Base-by-base conservation (phyloP, 768 basidiomycete species). In the Boletus eberwhitei region DNA sequence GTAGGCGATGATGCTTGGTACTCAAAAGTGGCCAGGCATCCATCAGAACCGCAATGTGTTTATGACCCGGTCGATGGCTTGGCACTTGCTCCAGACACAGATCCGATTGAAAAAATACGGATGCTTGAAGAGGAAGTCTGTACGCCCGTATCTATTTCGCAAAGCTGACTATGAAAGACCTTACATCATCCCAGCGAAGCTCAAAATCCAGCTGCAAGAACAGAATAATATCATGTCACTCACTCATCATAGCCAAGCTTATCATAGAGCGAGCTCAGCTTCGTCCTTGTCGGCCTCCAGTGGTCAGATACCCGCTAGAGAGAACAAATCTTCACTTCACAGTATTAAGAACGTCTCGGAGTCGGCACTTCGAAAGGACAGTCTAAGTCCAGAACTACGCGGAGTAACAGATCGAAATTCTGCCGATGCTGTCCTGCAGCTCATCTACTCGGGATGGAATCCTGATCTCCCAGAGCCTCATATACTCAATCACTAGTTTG, bases 41-140 rank as follows among this genome's bases (percentile, higher is more conserved):
- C 91, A n/a, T 75, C 81, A 11, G 89, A 91, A 68, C 90, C 90
- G 8, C 86, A 87, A 63, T 93, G 90, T 63, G 82, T 82, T 11
- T 93, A 93, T 67, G 90, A 93, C 71, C 90, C 90, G 3, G 85
- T 92, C 16, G 90, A 93, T 68, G 91, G 90, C 17, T 70, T 92
- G 36, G 77, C 83, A 8, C 79, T 93, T 37, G 85, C 87, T 21
- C 81, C 89, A 46, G 88, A 91, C 55, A 83, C 80, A 13, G 87
- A 92, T 69, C 88, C 89, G n/a, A 62, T 82, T 13, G 87, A 90
- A 57, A 89, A 86, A 68, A 90, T 93, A 53, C 81, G 79, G 54
- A 78, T 85, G 39, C 74, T 93, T 17, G 90, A 93, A 69, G 83
- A 84, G 53, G 83, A 92, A 75, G 85, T 93, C 59, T 76, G 90